Conservation (phyloP, 805 yeast genomes). For the Barnettozyma siamensis region DNA sequence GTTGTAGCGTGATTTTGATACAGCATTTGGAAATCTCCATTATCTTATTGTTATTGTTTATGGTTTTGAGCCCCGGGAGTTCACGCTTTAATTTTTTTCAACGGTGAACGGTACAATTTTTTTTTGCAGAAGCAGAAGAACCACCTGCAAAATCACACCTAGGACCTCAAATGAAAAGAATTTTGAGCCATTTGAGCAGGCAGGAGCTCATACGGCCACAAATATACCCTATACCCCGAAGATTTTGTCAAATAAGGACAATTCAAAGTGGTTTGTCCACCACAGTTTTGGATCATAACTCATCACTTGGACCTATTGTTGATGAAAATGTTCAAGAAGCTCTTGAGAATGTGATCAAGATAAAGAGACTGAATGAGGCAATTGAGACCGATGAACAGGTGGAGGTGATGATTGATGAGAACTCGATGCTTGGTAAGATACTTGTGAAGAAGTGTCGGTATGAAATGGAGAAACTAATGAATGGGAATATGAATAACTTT, state of each 20-base stretch:
- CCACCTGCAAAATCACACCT: no score
- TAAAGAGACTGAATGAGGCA: neutral
- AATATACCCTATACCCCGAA: neutral
- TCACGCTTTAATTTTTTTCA: neutral
- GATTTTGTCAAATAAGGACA: neutral
- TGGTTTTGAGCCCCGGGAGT: neutral
- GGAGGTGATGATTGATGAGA: neutral
- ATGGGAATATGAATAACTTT: neutral
- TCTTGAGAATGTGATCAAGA: neutral
- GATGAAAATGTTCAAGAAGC: neutral
- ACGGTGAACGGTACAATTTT: no score
- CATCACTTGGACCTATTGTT: neutral
- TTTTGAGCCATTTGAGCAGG: neutral
- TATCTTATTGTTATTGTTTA: no score
- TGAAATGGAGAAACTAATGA: neutral
- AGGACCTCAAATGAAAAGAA: no score
- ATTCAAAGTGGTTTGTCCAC: neutral
- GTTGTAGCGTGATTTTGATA: no score
- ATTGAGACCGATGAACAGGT: neutral
- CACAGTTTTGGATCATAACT: neutral
- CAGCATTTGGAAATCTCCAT: no score
- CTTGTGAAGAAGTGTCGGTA: constrained; percentile 1
- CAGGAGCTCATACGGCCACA: neutral
- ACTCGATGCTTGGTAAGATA: neutral
- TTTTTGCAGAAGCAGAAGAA: neutral